These are phyloP conservation scores for Tolypocladium album DNA, from an alignment of 2,329 filamentous ascomycete genomes.

Conservation along the genomic window DNA sequence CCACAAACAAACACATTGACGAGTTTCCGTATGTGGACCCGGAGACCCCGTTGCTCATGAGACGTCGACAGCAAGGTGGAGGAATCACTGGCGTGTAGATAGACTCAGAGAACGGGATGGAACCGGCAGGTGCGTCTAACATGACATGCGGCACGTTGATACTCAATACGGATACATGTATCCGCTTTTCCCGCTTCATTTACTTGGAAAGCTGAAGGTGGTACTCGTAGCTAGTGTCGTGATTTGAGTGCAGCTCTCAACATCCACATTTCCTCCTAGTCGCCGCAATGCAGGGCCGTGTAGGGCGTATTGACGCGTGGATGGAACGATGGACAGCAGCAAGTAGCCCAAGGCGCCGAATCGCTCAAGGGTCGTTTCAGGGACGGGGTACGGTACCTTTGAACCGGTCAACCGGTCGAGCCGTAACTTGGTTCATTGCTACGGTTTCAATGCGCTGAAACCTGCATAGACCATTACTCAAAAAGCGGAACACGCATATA, in stretches of 20 bases:
- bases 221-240: not conserved
- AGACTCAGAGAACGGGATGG: not conserved
- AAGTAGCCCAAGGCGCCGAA: not conserved
- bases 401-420: not conserved
- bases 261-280: not conserved
- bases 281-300: not conserved
- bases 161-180: too few relatives aligned
- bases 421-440: not conserved
- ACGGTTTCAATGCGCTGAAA: not conserved
- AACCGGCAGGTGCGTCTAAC: not conserved
- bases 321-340: too few relatives aligned
- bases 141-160: not conserved
- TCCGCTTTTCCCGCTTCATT: not conserved
- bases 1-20: conserved; percentile 2
- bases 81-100: not conserved
- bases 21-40: conserved; percentile 4
- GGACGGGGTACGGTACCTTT: not conserved
- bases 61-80: not conserved
- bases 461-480: not conserved
- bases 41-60: conserved; percentile 3
- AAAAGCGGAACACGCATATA: not conserved
- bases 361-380: not conserved
- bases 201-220: not conserved
- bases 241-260: not conserved
- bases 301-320: not conserved